A percentile compares a stretch with the other conserved stretches of the same genome.
phyloP scores from a whole-genome alignment of 2,329 filamentous ascomycete genomes.

The Alternaria novae-zelandiae region DNA sequence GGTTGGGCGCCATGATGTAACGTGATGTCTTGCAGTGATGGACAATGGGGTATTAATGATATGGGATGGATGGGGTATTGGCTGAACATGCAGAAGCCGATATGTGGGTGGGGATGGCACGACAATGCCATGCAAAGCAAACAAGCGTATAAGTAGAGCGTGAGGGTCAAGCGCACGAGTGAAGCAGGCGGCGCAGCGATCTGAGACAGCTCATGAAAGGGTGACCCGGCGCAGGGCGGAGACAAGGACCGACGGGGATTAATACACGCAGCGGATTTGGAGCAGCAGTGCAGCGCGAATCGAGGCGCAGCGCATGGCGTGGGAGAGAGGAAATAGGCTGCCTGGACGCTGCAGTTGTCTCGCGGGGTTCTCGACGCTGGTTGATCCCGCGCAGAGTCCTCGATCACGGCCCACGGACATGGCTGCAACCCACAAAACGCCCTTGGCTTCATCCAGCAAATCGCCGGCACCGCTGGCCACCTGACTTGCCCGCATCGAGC shows the following conservation, averaged over 20 bases:
- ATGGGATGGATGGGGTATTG: constrained; percentile 7
- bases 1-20: constrained; percentile 40
- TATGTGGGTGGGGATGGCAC: constrained; percentile 17
- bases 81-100: constrained; percentile 5
- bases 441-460: constrained; percentile 25
- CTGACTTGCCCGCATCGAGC: constrained; percentile 24
- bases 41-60: constrained; percentile 6
- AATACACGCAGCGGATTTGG: constrained; percentile 20
- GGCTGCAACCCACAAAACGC: constrained; percentile 21
- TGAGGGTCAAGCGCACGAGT: constrained; percentile 13
- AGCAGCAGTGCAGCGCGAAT: constrained; percentile 20
- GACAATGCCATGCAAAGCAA: constrained; percentile 21
- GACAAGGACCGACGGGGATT: constrained; percentile 25
- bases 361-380: constrained; percentile 14
- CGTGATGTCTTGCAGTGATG: constrained; percentile 4
- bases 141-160: constrained; percentile 25
- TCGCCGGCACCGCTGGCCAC: constrained; percentile 20
- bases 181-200: constrained; percentile 32
- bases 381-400: constrained; percentile 20
- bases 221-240: constrained; percentile 36
- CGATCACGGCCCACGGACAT: constrained; percentile 30
- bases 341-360: constrained; percentile 16
- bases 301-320: constrained; percentile 34
- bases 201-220: constrained; percentile 32
- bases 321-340: constrained; percentile 23